These are phyloP conservation scores for Setaria italica DNA, from an alignment of 202 grass and related monocot species.

Conservation along the genomic window DNA sequence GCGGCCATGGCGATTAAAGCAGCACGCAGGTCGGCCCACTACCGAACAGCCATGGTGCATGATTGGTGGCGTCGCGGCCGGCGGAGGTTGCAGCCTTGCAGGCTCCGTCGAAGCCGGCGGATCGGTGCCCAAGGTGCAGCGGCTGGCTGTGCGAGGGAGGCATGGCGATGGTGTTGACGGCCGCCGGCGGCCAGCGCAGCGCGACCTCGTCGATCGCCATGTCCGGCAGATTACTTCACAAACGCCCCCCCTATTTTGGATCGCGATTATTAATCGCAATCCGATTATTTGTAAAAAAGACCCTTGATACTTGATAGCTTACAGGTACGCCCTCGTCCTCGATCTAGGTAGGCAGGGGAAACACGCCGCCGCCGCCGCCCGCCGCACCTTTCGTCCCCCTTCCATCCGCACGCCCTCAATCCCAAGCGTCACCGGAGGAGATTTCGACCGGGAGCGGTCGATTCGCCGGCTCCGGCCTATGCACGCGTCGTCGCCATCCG, in stretches of 20 bases:
- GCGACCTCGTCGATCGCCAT: background rate
- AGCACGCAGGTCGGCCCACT: background rate
- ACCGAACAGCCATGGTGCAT: background rate
- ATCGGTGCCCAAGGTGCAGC: background rate
- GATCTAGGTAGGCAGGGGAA: background rate
- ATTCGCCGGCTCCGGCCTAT: background rate
- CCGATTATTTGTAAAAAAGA: background rate
- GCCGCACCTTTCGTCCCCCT: background rate
- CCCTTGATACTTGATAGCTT: background rate
- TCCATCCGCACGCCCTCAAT: background rate
- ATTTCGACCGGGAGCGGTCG: background rate
- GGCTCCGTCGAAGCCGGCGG: background rate
- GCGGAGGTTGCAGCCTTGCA: background rate
- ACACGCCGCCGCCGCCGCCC: background rate
- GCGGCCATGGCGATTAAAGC: background rate
- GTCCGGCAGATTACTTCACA: background rate
- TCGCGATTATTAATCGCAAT: background rate
- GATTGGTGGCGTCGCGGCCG: background rate
- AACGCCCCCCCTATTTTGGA: background rate
- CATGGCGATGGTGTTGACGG: background rate
- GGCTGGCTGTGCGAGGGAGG: background rate
- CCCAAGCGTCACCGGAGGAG: background rate
- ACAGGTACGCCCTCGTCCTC: background rate
- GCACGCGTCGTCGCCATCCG: background rate
- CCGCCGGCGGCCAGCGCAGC: background rate